Conservation (phyloP, 176 grass and related monocot species). For the Oryza coarctata region DNA sequence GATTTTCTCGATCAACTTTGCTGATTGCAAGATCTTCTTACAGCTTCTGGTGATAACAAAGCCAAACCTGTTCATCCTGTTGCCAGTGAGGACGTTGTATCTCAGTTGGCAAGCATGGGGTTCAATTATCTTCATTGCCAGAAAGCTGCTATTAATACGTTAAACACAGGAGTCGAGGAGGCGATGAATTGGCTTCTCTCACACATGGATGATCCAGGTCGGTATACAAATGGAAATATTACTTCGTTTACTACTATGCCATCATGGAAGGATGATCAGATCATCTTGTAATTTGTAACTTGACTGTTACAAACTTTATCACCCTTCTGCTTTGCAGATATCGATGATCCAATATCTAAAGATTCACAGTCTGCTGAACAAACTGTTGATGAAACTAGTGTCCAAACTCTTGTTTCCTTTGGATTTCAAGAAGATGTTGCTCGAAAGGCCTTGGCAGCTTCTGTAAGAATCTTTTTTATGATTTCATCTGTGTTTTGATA, state of each 20-base stretch:
- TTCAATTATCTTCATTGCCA: slow-evolving; percentile 96
- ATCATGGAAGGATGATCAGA: background rate
- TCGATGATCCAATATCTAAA: slow-evolving; percentile 78
- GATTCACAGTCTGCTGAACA: slow-evolving; percentile 38
- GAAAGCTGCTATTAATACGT: slow-evolving; percentile 94
- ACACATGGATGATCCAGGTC: slow-evolving; percentile 96
- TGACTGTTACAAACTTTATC: background rate
- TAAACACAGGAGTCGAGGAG: slow-evolving; percentile 85
- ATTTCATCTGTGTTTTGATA: background rate
- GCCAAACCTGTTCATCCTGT: slow-evolving; percentile 46
- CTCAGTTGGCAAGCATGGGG: slow-evolving; percentile 86
- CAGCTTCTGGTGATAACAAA: slow-evolving; percentile 54
- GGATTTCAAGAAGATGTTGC: slow-evolving; percentile 90
- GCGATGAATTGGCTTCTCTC: slow-evolving; percentile 95
- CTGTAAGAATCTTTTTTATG: slow-evolving; percentile 58
- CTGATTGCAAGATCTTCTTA: slow-evolving; percentile 30
- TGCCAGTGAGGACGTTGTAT: slow-evolving; percentile 83
- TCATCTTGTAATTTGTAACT: background rate
- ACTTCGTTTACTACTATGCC: background rate
- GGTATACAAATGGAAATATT: slow-evolving; percentile 7
- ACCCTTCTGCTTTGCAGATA: slow-evolving; percentile 58
- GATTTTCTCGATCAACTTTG: background rate
- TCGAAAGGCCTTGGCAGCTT: slow-evolving; percentile 82
- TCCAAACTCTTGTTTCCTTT: slow-evolving; percentile 90
- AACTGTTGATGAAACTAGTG: slow-evolving; percentile 77